Evolutionary conservation across 139 green algal genomes (phyloP), one percentile per base, ranked within the genome.

Genomic region (Auxenochlorella pyrenoidosa): DNA sequence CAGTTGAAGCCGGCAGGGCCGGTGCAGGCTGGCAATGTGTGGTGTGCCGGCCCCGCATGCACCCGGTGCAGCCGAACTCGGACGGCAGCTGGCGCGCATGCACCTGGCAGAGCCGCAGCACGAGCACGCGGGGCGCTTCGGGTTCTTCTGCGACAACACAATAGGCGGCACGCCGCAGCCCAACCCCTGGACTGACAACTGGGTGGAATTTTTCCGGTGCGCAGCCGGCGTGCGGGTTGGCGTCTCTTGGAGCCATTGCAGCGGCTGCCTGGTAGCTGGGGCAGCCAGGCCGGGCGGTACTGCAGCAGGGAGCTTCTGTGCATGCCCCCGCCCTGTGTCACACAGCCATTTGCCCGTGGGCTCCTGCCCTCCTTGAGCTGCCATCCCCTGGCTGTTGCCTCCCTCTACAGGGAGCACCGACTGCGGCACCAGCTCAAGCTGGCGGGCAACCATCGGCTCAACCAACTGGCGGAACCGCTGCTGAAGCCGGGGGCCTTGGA

Each of bases 101-200:
- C 97, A 99, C 88, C 81, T 96, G 77, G 94, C 96, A 4, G 76
- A 86, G 47, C 96, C 96, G 59, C 93, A 51, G 92, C 92, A 60
- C 84, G 89, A 22, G 68, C 83, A 10, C 91, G 95, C 34, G 3
- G 95, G 94, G 16, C 89, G 89, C 75, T 98, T 98, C 94, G 97
- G 97, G 0, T 99, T 99, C 80, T 73, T 88, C 24, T 93, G 98
- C 10, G 95, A 99, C 91, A 99, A 99, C 94, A 99, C 97, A 22
- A 99, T 99, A 76, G 96, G 96, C 30, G 95, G 94, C 73, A 99
- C 96, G 18, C 94, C 93, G 8, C 98, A 99, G 90, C 95, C 95
- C 75, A 99, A 99, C 89, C 90, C 85, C 60, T 99, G 97, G 97
- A 95, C 88, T 65, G 89, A 94, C 59, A 88, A 96, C 75, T 98